phyloP scores from a whole-genome alignment of 305 asterid species.

The Fraxinus nigra region DNA sequence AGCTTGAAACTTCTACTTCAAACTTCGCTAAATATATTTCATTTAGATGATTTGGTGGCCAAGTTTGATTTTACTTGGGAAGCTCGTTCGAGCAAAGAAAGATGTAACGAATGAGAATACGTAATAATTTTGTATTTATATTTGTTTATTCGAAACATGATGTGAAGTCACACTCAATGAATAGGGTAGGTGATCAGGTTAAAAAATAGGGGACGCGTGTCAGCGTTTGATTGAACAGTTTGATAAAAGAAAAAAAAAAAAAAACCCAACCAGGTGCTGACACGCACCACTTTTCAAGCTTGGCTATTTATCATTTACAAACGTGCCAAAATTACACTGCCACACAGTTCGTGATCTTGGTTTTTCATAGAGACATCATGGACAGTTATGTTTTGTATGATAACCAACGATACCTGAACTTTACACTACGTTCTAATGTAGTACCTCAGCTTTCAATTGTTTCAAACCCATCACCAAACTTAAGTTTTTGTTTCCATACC shows the following conservation, averaged over 20 bases:
- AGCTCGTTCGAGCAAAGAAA: neutral
- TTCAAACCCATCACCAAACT: neutral
- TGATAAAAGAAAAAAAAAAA: no score
- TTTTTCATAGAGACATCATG: neutral
- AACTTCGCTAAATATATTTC: neutral
- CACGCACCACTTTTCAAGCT: no score
- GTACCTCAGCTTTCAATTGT: neutral
- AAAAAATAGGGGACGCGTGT: no score
- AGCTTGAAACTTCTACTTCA: neutral
- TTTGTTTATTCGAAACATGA: neutral
- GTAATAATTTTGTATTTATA: no score
- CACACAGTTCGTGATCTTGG: neutral
- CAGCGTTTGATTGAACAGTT: no score
- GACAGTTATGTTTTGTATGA: neutral
- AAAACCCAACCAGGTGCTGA: no score
- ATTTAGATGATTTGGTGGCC: neutral
- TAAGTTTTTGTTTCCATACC: neutral
- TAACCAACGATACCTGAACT: neutral
- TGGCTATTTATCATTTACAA: no score
- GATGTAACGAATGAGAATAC: neutral
- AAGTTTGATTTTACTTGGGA: neutral
- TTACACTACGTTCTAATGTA: neutral
- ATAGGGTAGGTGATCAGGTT: no score
- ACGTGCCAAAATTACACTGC: neutral
- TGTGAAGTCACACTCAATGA: neutral